Evolutionary conservation across 805 yeast genomes (phyloP).

Genomic region (Starmerella powellii): DNA sequence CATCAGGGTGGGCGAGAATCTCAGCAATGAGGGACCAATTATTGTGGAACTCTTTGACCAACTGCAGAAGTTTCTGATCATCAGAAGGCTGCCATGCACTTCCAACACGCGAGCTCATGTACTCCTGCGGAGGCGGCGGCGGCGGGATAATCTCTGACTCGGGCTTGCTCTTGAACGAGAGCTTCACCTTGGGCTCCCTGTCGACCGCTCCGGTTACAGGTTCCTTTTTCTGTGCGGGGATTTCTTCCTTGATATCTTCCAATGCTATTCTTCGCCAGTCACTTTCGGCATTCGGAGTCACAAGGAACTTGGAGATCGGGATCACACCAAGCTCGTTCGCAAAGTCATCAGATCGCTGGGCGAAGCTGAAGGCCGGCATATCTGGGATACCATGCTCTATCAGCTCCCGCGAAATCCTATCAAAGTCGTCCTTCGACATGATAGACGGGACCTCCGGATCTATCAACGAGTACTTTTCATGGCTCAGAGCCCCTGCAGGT

Average conservation of each 20-base stretch:
- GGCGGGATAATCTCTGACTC: slow-evolving; percentile 59
- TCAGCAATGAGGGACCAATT: slow-evolving; percentile 90
- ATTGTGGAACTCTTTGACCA: slow-evolving; percentile 75
- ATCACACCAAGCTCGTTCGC: slow-evolving; percentile 20
- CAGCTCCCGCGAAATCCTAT: slow-evolving; percentile 10
- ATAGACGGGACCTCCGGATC: slow-evolving; percentile 17
- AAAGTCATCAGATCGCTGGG: slow-evolving; percentile 11
- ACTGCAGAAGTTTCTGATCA: slow-evolving; percentile 64
- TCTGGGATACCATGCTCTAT: slow-evolving; percentile 20
- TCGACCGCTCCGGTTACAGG: slow-evolving; percentile 1
- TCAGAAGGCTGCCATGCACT: slow-evolving; percentile 95
- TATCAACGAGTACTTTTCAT: background rate
- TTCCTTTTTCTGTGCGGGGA: background rate
- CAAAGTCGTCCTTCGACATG: background rate
- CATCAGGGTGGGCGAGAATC: slow-evolving; percentile 51
- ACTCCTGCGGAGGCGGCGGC: slow-evolving; percentile 71
- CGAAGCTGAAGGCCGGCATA: slow-evolving; percentile 6
- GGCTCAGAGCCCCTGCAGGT: background rate
- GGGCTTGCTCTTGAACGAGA: slow-evolving; percentile 18
- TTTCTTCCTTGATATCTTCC: background rate
- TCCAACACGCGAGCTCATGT: slow-evolving; percentile 73
- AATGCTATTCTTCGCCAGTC: slow-evolving; percentile 28
- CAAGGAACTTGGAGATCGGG: slow-evolving; percentile 27
- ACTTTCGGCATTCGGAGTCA: slow-evolving; percentile 23
- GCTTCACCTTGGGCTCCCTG: slow-evolving; percentile 3